phyloP scores from a whole-genome alignment of 345 rosid genomes.

The Microcos paniculata region DNA sequence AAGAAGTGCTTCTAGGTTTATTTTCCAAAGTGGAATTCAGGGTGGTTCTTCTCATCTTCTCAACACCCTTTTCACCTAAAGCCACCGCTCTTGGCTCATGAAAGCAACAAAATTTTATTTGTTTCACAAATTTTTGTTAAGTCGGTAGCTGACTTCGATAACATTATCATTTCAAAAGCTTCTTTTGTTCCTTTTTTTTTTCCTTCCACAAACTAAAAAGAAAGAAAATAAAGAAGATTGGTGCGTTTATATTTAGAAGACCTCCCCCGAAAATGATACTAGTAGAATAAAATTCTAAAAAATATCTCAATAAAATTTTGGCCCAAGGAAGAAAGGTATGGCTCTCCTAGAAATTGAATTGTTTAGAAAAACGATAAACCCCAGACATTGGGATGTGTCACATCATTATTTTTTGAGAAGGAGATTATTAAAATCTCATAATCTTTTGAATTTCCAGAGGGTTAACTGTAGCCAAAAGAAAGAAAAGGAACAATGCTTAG shows the following conservation, averaged over 20 bases:
- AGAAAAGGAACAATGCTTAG: background rate
- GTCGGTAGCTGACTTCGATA: background rate
- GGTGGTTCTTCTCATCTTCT: background rate
- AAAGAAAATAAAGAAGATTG: background rate
- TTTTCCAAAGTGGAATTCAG: conserved; percentile 17
- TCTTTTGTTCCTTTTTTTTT: background rate
- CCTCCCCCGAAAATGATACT: background rate
- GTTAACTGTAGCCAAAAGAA: background rate
- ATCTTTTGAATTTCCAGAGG: background rate
- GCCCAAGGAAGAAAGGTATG: background rate
- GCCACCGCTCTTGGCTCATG: background rate
- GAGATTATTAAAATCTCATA: background rate
- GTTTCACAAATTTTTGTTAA: background rate
- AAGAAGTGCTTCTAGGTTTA: conserved; percentile 11
- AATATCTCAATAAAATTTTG: background rate
- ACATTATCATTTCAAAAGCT: conserved; percentile 1
- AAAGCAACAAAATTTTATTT: background rate
- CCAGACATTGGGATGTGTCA: conserved; percentile 8
- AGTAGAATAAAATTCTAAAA: background rate
- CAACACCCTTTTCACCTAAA: background rate
- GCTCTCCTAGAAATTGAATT: background rate
- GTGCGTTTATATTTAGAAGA: background rate
- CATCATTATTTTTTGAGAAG: background rate
- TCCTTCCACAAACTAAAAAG: background rate
- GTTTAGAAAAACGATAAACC: background rate